Conservation (phyloP, 2,329 filamentous ascomycete genomes). For the Cladosporium austrohemisphaericum region DNA sequence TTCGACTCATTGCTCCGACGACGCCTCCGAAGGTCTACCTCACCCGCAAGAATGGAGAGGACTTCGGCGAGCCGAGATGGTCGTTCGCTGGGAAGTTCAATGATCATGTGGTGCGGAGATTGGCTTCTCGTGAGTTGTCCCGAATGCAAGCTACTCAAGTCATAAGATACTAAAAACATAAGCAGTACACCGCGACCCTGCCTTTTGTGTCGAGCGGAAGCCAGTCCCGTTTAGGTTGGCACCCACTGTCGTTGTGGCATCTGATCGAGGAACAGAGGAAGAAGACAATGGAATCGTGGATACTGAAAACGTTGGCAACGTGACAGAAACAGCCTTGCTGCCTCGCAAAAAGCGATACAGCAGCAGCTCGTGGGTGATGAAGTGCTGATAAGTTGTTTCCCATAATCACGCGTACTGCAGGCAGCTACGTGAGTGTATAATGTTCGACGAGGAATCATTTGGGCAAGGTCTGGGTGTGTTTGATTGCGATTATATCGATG, state of each 20-base stretch:
- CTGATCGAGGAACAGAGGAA: background rate
- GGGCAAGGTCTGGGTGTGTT: no score
- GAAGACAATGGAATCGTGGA: no score
- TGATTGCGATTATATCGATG: no score
- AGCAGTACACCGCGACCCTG: background rate
- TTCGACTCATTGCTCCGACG: background rate
- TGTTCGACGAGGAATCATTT: no score
- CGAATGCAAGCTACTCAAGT: background rate
- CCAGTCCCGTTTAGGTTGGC: background rate
- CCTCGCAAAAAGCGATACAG: no score
- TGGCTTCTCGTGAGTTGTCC: constrained; percentile 1
- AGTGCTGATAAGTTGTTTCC: no score
- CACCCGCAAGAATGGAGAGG: constrained; percentile 1
- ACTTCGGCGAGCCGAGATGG: constrained; percentile 2
- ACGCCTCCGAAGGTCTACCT: background rate
- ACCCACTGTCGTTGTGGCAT: background rate
- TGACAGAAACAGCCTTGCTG: no score
- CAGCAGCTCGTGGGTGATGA: no score
- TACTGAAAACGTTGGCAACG: no score
- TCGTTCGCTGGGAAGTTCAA: constrained; percentile 10
- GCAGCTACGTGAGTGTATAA: no score
- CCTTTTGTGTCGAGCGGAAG: no score
- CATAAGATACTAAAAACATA: background rate
- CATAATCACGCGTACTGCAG: no score
- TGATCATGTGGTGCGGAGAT: background rate